Evolutionary conservation across 2,329 filamentous ascomycete genomes (phyloP).

Genomic region (Penicillium aurantiogriseum): DNA sequence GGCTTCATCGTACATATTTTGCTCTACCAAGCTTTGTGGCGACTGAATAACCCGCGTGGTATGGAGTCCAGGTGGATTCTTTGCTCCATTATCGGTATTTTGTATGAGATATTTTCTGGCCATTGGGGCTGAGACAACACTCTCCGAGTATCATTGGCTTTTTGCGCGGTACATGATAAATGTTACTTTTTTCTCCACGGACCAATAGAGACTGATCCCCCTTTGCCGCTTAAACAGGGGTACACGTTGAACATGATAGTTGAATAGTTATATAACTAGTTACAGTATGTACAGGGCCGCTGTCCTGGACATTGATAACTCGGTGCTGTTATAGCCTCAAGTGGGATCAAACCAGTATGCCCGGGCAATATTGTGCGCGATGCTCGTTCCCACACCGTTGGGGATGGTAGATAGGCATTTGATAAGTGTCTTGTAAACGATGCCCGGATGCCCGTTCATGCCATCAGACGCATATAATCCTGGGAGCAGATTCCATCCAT

Average conservation of each 20-base stretch:
- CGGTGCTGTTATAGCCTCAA: not conserved
- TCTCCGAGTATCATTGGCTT: not conserved
- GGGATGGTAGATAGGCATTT: not conserved
- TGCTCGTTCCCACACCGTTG: not conserved
- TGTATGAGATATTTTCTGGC: not conserved
- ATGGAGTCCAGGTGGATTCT: not conserved
- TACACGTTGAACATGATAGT: not conserved
- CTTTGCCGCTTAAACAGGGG: not conserved
- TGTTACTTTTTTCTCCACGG: not conserved
- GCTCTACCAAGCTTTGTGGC: constrained; percentile 4
- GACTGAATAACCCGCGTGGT: not conserved
- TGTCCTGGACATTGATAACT: not conserved
- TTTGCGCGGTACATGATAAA: not conserved
- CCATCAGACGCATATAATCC: not conserved
- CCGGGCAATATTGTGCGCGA: not conserved
- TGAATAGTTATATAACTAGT: not conserved
- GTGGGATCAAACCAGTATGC: not conserved
- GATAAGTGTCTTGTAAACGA: not conserved
- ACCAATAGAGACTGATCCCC: too few relatives aligned
- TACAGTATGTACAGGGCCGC: too few relatives aligned
- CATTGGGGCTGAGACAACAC: not conserved
- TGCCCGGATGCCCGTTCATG: not conserved
- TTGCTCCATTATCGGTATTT: not conserved
- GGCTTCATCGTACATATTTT: not conserved
- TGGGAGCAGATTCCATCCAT: too few relatives aligned